Conservation (phyloP, 108 stramenopile species). For the Skeletonema costatum region DNA sequence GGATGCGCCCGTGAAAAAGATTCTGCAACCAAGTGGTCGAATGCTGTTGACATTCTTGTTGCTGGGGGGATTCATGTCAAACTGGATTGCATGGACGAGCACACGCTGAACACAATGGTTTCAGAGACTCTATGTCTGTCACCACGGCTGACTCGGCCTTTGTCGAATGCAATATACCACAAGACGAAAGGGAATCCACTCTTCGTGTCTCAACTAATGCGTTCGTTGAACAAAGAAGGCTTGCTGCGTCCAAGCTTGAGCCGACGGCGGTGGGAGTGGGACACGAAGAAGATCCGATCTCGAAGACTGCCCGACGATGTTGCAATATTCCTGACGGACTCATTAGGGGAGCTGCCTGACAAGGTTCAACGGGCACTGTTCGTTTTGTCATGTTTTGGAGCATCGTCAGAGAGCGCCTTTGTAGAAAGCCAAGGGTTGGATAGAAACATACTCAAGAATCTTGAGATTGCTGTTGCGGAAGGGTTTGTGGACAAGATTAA, state of each 20-base stretch:
- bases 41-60: background rate
- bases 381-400: conserved; percentile 11
- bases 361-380: background rate
- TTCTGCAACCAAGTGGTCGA: background rate
- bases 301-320: background rate
- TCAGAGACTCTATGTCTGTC: conserved; percentile 8
- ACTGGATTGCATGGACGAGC: background rate
- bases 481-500: conserved; percentile 7
- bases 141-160: background rate
- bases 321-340: background rate
- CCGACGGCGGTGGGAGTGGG: background rate
- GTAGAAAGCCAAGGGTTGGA: conserved; percentile 10
- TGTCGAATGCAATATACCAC: conserved; percentile 4
- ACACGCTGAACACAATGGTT: background rate
- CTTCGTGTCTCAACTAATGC: conserved; percentile 2
- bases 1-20: background rate
- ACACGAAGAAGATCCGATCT: background rate
- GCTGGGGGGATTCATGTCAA: background rate
- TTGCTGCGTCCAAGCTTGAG: background rate
- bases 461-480: conserved; percentile 3
- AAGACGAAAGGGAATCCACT: conserved; percentile 24
- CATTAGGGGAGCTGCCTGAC: background rate
- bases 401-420: background rate
- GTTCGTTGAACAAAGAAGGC: background rate
- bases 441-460: background rate